Base-by-base conservation (phyloP, 2,329 filamentous ascomycete genomes). In the Neobulgaria alba region DNA sequence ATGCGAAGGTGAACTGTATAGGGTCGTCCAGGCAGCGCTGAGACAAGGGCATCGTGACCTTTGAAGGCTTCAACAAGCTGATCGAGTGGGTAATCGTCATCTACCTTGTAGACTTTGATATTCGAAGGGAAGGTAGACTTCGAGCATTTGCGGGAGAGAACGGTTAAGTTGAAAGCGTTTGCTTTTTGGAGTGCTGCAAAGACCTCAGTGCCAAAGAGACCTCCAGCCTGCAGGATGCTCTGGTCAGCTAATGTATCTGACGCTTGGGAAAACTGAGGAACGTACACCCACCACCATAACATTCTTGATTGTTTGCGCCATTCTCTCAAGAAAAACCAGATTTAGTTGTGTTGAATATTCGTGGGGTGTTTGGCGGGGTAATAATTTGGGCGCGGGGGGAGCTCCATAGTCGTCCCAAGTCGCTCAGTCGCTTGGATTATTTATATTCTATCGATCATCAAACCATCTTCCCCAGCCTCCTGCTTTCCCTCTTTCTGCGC, bases 401-500 rank as follows among this genome's bases (percentile, higher is more conserved):
- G n/a, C n/a, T n/a, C n/a, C n/a, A n/a, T n/a, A n/a, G n/a, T n/a
- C n/a, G n/a, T n/a, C n/a, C n/a, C n/a, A n/a, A n/a, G n/a, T n/a
- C n/a, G n/a, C n/a, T n/a, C n/a, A n/a, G n/a, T n/a, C n/a, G n/a
- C n/a, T n/a, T n/a, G n/a, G n/a, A n/a, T n/a, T n/a, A n/a, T n/a
- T n/a, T n/a, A n/a, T n/a, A n/a, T n/a, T n/a, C 36, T 32, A 42
- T 35, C 38, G 39, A 33, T 55, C 53, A 48, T 57, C 55, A 47
- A 57, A 54, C 56, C 56, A 59, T 37, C 56, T 45, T 19, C 52
- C 55, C 54, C 52, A 57, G 3, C 52, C 52, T 21, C 45, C 40
- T 26, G 42, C 46, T 34, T 47, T 51, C 7, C 49, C 46, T 14
- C 52, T 50, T 21, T 59, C 57, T 2, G 56, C 47, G 42, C 76